These are phyloP conservation scores for Adenanthera pavonina DNA, from an alignment of 306 rosid species.

Conservation along the genomic window DNA sequence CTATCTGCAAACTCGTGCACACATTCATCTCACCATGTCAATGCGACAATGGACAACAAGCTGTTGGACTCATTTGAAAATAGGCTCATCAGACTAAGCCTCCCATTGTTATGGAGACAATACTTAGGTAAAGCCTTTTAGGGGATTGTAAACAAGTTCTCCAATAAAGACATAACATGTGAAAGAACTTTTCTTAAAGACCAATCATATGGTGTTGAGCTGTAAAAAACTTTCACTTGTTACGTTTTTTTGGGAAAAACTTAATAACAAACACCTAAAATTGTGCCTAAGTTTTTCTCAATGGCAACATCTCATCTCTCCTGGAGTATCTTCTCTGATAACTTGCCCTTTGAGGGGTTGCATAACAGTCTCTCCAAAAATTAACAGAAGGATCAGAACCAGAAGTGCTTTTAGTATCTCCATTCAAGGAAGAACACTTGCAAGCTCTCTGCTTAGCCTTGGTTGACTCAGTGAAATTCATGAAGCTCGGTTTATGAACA, in stretches of 20 bases:
- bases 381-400: slow-evolving; percentile 60
- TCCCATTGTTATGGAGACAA: slow-evolving; percentile 3
- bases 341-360: slow-evolving; percentile 54
- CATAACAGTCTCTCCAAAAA: slow-evolving; percentile 58
- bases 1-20: slow-evolving; percentile 27
- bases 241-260: not conserved
- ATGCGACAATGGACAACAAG: slow-evolving; percentile 57
- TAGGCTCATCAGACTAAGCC: slow-evolving; percentile 32
- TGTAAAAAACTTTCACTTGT: not conserved
- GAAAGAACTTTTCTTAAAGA: not conserved
- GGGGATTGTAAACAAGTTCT: not conserved
- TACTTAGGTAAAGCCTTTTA: not conserved
- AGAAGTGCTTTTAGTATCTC: slow-evolving; percentile 61
- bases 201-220: not conserved
- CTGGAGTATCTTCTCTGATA: slow-evolving; percentile 42
- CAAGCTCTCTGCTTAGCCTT: slow-evolving; percentile 66
- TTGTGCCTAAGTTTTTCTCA: not conserved
- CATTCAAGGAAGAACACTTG: slow-evolving; percentile 52
- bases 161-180: not conserved
- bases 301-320: slow-evolving; percentile 30
- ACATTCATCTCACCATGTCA: slow-evolving; percentile 31
- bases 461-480: slow-evolving; percentile 69
- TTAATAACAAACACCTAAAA: not conserved
- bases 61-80: slow-evolving; percentile 52
- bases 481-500: slow-evolving; percentile 63